Evolutionary conservation across 1,139 yeast species (phyloP), one percentile per base, ranked within the genome.

Genomic region (Nakaseomyces delphensis): DNA sequence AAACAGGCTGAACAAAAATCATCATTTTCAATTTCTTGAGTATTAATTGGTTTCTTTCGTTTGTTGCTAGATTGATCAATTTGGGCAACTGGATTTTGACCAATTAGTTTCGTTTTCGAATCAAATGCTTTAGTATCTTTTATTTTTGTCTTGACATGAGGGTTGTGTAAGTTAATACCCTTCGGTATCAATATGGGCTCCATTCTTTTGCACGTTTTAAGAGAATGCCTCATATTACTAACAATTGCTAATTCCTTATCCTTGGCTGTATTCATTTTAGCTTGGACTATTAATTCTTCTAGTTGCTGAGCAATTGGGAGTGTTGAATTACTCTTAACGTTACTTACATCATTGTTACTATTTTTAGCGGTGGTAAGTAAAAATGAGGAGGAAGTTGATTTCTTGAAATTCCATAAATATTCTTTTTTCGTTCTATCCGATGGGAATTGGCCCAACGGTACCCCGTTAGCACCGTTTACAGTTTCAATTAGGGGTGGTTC

Each of bases 1-100:
- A 93, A 87, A 64, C 98, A 91, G 0, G 93, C 73, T 19, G 83
- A 70, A 57, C 98, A 91, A 59, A 73, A 87, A 62, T 91, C 98
- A 51, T 89, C 93, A 59, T 91, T 91, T 48, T 77, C 72, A 16
- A 57, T 53, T 32, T 47, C 52, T 16, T 35, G 40, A 35, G 48
- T 36, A 21, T 11, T 33, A 10, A 10, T 11, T 6, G 15, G 18
- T 20, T 25, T 18, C 43, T 48, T 37, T 39, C 54, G 25, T 42
- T 52, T 15, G 43, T 43, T 36, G 50, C 49, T 32, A 40, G 48
- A 38, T 36, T 45, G 40, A 31, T 43, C 43, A 27, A 48, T 47
- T 10, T 54, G 46, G 4, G 27, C 27, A 11, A 51, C 43, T 4
- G 57, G 41, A 39, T 55, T 56, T 41, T 56, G 57, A 29, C 59